These are phyloP conservation scores for Podila verticillata DNA, from an alignment of 192 early-diverging fungal genomes.

Conservation along the genomic window DNA sequence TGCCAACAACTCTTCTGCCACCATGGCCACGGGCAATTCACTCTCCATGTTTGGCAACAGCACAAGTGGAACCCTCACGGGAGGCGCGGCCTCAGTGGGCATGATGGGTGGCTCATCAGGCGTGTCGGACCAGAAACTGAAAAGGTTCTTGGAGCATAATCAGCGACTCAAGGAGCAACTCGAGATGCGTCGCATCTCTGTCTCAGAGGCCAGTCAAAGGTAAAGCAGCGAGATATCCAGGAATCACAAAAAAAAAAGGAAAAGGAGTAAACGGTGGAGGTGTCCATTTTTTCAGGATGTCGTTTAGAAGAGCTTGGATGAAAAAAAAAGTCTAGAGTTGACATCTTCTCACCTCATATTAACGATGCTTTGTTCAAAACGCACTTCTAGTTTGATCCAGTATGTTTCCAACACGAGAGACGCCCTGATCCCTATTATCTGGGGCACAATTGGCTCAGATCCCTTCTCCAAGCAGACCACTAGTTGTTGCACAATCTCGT, in stretches of 20 bases:
- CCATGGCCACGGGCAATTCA: neutral
- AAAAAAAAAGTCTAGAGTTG: neutral
- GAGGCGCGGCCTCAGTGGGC: neutral
- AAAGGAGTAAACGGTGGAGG: too few species aligned
- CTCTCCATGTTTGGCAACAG: constrained; percentile 1
- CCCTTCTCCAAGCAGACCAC: neutral
- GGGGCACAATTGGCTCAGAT: neutral
- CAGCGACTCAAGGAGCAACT: constrained; percentile 77
- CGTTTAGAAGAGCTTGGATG: too few species aligned
- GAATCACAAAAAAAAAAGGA: too few species aligned
- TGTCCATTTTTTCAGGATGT: too few species aligned
- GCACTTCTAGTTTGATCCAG: neutral
- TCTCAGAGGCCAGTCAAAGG: constrained; percentile 73
- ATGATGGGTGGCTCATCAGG: constrained; percentile 3
- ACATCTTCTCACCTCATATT: neutral
- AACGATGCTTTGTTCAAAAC: neutral
- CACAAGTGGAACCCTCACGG: neutral
- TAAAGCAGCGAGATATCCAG: constrained; percentile 16
- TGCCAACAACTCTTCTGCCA: constrained; percentile 1
- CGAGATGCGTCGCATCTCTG: constrained; percentile 78
- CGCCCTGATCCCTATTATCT: neutral
- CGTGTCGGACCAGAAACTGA: constrained; percentile 72
- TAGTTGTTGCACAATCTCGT: neutral
- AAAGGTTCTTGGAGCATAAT: constrained; percentile 78
- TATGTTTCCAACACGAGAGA: constrained; percentile 1